A percentile compares a stretch with the other conserved stretches of the same genome.
These are phyloP conservation scores for Chlorella sorokiniana DNA, from an alignment of 139 green algal genomes.

Conservation along the genomic window DNA sequence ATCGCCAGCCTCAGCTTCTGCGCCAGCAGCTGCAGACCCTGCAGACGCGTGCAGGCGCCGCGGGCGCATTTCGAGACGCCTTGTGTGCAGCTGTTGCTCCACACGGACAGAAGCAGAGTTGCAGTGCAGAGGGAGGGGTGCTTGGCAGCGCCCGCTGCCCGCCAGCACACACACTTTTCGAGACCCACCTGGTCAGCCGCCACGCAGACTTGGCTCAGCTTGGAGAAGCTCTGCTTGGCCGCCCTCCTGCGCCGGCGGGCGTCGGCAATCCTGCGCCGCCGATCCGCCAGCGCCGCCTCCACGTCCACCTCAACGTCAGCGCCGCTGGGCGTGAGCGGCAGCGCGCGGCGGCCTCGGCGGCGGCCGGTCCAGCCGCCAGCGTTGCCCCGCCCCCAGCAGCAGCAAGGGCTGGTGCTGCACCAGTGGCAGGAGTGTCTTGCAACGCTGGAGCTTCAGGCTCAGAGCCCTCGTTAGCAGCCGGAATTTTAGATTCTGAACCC, in stretches of 20 bases:
- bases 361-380: neutral
- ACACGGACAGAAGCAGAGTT: neutral
- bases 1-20: constrained; percentile 27
- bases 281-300: neutral
- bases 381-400: neutral
- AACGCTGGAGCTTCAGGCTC: too few relatives aligned
- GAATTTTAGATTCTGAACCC: too few relatives aligned
- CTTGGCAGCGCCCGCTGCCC: neutral
- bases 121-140: neutral
- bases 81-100: neutral
- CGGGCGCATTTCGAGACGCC: neutral
- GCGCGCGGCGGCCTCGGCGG: neutral
- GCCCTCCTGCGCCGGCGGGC: constrained; percentile 35
- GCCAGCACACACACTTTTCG: neutral
- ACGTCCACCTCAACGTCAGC: neutral
- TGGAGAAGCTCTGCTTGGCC: constrained; percentile 63
- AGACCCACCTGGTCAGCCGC: constrained; percentile 56
- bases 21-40: constrained; percentile 37
- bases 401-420: neutral
- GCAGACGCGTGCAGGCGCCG: neutral
- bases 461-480: too few relatives aligned
- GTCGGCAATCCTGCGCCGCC: constrained; percentile 35
- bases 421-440: too few relatives aligned
- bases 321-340: neutral
- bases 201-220: constrained; percentile 70